phyloP scores from a whole-genome alignment of 176 grass and related monocot species.

The Hyparrhenia diplandra region DNA sequence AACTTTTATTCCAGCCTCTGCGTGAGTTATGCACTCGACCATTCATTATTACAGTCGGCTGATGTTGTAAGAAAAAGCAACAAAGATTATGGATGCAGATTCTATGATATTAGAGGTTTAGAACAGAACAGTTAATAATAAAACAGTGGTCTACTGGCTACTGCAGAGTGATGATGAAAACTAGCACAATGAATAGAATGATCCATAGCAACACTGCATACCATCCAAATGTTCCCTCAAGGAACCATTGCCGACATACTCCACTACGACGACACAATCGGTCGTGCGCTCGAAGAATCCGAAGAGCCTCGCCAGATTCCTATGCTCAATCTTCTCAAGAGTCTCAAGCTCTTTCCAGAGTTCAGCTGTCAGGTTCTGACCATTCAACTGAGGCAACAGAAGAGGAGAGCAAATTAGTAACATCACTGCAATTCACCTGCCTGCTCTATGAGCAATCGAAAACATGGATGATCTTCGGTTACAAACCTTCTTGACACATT shows the following conservation, averaged over 20 bases:
- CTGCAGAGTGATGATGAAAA: neutral
- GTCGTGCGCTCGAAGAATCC: slow-evolving; percentile 16
- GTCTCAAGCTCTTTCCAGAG: slow-evolving; percentile 30
- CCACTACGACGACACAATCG: neutral
- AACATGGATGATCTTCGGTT: neutral
- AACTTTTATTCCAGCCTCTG: too few species aligned
- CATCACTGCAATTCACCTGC: neutral
- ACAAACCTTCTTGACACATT: slow-evolving; percentile 28
- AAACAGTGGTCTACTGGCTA: neutral
- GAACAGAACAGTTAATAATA: neutral
- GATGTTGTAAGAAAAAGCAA: neutral
- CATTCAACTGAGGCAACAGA: slow-evolving; percentile 4
- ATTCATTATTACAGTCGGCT: neutral
- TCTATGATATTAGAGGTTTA: neutral
- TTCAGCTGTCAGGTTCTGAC: slow-evolving; percentile 11
- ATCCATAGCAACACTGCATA: neutral
- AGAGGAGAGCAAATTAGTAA: neutral
- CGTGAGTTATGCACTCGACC: too few species aligned
- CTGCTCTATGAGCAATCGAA: neutral
- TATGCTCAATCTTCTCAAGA: slow-evolving; percentile 36
- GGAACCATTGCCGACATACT: slow-evolving; percentile 40
- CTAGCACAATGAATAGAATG: neutral
- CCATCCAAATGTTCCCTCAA: slow-evolving; percentile 46
- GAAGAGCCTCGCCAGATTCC: slow-evolving; percentile 32
- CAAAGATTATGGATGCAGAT: neutral